These are phyloP conservation scores for Kwoniella botswanensis DNA, from an alignment of 768 basidiomycete species.

Conservation along the genomic window DNA sequence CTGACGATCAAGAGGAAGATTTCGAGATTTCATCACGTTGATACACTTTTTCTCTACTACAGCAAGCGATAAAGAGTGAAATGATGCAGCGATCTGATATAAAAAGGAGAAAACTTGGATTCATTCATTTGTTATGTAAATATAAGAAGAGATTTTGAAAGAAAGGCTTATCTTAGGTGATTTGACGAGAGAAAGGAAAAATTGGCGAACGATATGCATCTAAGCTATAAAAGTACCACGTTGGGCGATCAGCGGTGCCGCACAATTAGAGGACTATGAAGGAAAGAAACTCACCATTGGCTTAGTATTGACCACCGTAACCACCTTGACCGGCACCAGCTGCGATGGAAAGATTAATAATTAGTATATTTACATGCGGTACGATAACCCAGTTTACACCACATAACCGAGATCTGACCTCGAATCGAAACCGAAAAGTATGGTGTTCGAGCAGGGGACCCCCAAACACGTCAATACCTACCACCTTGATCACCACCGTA, in stretches of 20 bases:
- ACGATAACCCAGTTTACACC: too few species aligned
- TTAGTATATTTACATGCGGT: neutral
- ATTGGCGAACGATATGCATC: neutral
- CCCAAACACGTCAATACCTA: constrained; percentile 1
- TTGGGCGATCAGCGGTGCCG: neutral
- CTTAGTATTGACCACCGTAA: constrained; percentile 42
- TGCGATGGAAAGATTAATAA: neutral
- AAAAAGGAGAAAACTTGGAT: constrained; percentile 10
- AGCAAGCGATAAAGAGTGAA: too few species aligned
- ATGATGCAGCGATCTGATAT: neutral
- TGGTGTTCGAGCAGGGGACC: too few species aligned
- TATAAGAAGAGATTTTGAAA: neutral
- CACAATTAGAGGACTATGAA: neutral
- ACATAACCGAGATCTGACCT: neutral
- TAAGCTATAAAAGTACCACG: neutral
- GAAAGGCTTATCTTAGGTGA: neutral
- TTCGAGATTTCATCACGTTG: too few species aligned
- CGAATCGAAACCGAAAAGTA: neutral
- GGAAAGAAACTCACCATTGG: constrained; percentile 8
- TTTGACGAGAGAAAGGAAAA: constrained; percentile 1
- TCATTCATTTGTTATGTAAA: constrained; percentile 19
- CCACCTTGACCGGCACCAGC: constrained; percentile 49
- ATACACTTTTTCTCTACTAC: too few species aligned
- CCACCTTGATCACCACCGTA: constrained; percentile 48
- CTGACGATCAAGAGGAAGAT: too few species aligned